Evolutionary conservation across 1,139 yeast genomes (phyloP), one percentile per base, ranked within the genome.

Genomic region (Arxiozyma heterogenica): DNA sequence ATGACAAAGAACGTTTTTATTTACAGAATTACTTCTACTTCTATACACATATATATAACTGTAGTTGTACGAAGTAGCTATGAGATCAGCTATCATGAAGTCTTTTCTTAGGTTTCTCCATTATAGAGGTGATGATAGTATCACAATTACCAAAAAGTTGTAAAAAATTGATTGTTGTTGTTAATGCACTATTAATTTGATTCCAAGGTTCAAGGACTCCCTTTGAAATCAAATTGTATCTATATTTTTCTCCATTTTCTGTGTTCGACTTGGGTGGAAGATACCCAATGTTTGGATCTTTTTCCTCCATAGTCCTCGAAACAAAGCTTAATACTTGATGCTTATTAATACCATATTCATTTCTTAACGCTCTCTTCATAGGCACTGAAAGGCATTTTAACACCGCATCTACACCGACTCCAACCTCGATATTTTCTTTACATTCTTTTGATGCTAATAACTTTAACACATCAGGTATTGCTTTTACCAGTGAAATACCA

Each of bases 171-270:
- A 57, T 42, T 2, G 63, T 60, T 23, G 55, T 55, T 7, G 53
- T 39, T 12, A 66, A 48, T 23, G 59, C 54, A 18, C 52, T 44
- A 50, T 64, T 66, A 20, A 63, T 47, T 41, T 55, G 58, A 44
- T 55, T 58, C 67, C 67, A 64, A 5, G 69, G 67, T 42, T 66
- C 69, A 15, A 66, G 22, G 2, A 54, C 22, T 3, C 68, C 68
- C 39, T 34, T 34, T 34, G n/a, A 34, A 34, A 34, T 6, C n/a
- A 34, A 34, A 34, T 34, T n/a, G n/a, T 15, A 12, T 15, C 4
- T 12, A 6, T 34, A 12, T 34, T 34, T 9, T n/a, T 12, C n/a
- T 15, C 15, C 39, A 34, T 6, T 34, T 34, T 15, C 39, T 34
- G 39, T 12, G n/a, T 34, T 34, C 15, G 39, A 51, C 15, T 44